These are phyloP conservation scores for Cynanchum wilfordii DNA, from an alignment of 257 asterid genomes.

Conservation along the genomic window DNA sequence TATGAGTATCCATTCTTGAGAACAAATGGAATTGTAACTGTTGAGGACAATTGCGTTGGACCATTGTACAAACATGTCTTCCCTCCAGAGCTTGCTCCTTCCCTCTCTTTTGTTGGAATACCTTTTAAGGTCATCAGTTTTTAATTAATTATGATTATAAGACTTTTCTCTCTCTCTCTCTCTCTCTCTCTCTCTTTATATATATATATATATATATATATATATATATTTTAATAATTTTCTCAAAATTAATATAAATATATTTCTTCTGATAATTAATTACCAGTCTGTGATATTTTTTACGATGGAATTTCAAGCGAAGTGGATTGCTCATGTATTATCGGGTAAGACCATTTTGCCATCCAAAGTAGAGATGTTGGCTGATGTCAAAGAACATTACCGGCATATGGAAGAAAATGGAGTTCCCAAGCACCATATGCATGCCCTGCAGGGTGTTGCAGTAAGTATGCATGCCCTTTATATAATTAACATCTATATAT, in stretches of 20 bases:
- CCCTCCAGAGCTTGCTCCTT: conserved; percentile 57
- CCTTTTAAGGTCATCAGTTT: conserved; percentile 36
- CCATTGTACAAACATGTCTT: conserved; percentile 60
- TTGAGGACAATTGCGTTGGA: conserved; percentile 52
- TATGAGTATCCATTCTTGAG: conserved; percentile 48
- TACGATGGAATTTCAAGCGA: conserved; percentile 49
- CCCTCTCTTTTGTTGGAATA: conserved; percentile 53
- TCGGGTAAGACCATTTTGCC: conserved; percentile 47
- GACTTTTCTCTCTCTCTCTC: too few relatives aligned
- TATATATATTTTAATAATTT: too few relatives aligned
- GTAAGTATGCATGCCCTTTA: background rate
- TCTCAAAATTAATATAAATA: too few relatives aligned
- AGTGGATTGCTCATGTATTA: conserved; percentile 52
- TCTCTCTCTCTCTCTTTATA: too few relatives aligned
- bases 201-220: background rate
- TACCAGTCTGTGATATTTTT: conserved; percentile 19
- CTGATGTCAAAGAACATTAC: conserved; percentile 39
- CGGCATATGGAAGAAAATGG: conserved; percentile 35
- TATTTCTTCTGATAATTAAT: too few relatives aligned
- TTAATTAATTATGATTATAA: too few relatives aligned
- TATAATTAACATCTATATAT: background rate
- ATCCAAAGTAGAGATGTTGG: conserved; percentile 40
- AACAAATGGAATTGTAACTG: conserved; percentile 42
- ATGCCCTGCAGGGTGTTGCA: background rate
- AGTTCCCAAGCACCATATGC: conserved; percentile 17